These are phyloP conservation scores for Detonula confervacea DNA, from an alignment of 352 stramenopile species.

Conservation along the genomic window DNA sequence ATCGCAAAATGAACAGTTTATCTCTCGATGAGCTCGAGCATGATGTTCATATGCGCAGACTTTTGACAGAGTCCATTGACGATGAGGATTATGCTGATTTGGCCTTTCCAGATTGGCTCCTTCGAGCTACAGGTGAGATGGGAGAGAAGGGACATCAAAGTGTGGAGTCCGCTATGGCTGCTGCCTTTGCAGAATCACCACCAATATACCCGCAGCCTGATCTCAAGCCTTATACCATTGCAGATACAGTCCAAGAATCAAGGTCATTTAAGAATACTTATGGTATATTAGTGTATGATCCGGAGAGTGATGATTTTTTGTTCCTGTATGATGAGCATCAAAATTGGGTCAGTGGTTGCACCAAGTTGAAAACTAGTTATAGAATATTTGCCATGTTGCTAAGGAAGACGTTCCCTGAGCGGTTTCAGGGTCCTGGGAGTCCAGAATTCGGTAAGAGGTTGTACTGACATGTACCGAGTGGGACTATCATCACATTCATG, in stretches of 20 bases:
- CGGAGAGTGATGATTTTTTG: constrained; percentile 6
- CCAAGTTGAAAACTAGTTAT: constrained; percentile 11
- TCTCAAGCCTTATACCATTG: neutral
- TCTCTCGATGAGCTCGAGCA: too few species aligned
- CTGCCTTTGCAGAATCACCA: too few species aligned
- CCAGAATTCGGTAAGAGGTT: constrained; percentile 18
- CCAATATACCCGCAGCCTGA: too few species aligned
- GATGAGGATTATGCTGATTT: too few species aligned
- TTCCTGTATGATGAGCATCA: constrained; percentile 4
- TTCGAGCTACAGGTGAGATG: too few species aligned
- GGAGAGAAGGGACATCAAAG: too few species aligned
- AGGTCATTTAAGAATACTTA: neutral
- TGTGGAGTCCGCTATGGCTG: too few species aligned
- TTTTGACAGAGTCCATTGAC: too few species aligned
- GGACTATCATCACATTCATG: neutral
- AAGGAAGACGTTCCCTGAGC: constrained; percentile 15
- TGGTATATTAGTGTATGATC: constrained; percentile 9
- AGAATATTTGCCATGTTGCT: constrained; percentile 3
- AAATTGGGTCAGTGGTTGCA: neutral
- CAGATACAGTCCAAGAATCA: neutral
- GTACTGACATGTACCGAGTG: neutral
- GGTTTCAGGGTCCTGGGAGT: constrained; percentile 13
- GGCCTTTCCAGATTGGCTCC: too few species aligned
- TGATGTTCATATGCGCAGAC: too few species aligned
- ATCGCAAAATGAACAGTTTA: too few species aligned